phyloP scores from a whole-genome alignment of 345 rosid species.

The Ceriops tagal region DNA sequence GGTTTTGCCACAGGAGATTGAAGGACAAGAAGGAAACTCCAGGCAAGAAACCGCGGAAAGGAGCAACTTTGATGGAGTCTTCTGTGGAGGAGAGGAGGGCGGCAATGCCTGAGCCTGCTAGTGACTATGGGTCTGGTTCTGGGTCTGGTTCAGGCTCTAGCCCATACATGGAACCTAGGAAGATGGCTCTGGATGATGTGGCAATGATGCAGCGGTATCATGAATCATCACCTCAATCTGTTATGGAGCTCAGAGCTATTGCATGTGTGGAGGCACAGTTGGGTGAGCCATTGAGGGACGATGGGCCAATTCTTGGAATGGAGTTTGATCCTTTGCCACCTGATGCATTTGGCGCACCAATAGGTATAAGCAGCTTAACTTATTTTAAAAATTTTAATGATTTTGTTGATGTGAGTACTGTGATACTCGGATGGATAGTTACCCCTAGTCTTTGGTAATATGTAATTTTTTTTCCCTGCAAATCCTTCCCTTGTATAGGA shows the following conservation, averaged over 20 bases:
- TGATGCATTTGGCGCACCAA: constrained; percentile 84
- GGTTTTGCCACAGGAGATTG: constrained; percentile 98
- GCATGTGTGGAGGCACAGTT: constrained; percentile 91
- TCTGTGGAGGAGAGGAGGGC: constrained; percentile 42
- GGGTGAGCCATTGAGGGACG: constrained; percentile 94
- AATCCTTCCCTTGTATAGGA: too few relatives aligned
- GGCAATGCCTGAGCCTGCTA: constrained; percentile 41
- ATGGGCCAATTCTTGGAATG: constrained; percentile 94
- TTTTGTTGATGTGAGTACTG: not conserved
- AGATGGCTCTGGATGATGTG: constrained; percentile 39
- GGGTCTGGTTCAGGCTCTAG: constrained; percentile 77
- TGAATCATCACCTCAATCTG: constrained; percentile 62
- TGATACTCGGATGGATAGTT: too few relatives aligned
- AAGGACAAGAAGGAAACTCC: constrained; percentile 80
- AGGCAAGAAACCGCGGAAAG: constrained; percentile 45
- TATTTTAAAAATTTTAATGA: not conserved
- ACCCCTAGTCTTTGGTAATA: too few relatives aligned
- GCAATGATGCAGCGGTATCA: constrained; percentile 41
- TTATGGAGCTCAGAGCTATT: constrained; percentile 82
- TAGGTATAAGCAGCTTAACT: constrained; percentile 47
- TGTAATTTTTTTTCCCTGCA: too few relatives aligned
- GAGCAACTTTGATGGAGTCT: constrained; percentile 35
- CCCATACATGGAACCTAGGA: constrained; percentile 41
- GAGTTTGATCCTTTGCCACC: constrained; percentile 98
- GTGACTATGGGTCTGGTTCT: constrained; percentile 64